Evolutionary conservation across 164 flowering plant species (phyloP), one percentile per base, ranked within the genome.

Genomic region (Kingdonia uniflora): DNA sequence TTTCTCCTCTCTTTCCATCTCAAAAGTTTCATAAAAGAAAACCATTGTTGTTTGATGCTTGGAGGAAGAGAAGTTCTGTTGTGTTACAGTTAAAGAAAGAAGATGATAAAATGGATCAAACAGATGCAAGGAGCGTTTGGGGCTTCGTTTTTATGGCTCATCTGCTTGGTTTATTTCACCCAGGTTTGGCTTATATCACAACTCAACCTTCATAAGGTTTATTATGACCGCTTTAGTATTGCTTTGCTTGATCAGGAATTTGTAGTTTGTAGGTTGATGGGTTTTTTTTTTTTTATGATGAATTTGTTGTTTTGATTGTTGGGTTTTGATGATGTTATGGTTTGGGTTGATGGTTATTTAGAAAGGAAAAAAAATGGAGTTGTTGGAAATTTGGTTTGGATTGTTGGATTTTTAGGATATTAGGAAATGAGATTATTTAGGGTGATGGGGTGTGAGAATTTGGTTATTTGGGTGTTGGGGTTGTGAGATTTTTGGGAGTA

Each of bases 111-210:
- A 65, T 82, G 86, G 86, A 5, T 75, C 54, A 79, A 63, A 56
- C 71, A 69, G 64, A 37, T 85, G 61, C 70, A 54, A 42, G 19
- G 15, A 15, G 66, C 82, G 2, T 87, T 87, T 38, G 96, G 91
- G 44, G 51, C 70, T 39, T 76, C 96, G 13, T 88, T 88, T 57
- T 53, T 88, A 23, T 85, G 96, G 95, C 91, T 88, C 20, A 59
- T 85, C 58, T 81, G 80, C 59, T 70, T 83, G 72, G 70, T 88
- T 62, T 88, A 88, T 76, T 88, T 85, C 77, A 85, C 84, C 44
- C 96, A 88, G 91, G 96, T 88, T 42, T 14, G 56, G 3, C 11
- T 49, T 54, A 16, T 22, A 46, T 24, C 39, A 17, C 24, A 52
- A 11, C n/a, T n/a, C n/a, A n/a, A n/a, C n/a, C n/a, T n/a, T n/a